Conservation (phyloP, 805 yeast genomes). For the Candida railenensis region DNA sequence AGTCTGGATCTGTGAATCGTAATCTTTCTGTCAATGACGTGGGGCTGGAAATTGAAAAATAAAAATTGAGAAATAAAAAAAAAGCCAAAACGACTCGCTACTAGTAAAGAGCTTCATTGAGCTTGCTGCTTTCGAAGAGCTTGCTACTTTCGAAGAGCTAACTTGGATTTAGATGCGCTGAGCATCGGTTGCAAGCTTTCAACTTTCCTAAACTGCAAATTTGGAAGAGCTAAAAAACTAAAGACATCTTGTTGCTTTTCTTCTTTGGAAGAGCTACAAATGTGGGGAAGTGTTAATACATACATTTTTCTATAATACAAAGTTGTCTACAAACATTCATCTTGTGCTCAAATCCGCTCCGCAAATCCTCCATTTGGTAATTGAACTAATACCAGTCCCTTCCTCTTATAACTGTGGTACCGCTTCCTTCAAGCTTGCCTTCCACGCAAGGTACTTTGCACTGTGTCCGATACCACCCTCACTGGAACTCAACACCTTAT, state of each 20-base stretch:
- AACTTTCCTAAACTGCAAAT: too few relatives aligned
- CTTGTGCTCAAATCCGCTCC: neutral
- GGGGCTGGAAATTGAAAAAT: neutral
- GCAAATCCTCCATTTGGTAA: too few relatives aligned
- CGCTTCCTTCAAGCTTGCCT: constrained; percentile 9
- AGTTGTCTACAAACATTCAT: neutral
- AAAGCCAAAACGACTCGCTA: neutral
- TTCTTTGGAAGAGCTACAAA: neutral
- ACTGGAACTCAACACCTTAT: constrained; percentile 14
- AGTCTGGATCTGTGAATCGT: neutral
- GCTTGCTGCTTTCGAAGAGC: too few relatives aligned
- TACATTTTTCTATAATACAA: neutral
- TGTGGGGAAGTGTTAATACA: neutral
- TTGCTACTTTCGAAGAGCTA: too few relatives aligned
- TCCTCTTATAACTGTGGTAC: neutral
- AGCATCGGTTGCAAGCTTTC: too few relatives aligned
- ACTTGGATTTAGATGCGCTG: too few relatives aligned
- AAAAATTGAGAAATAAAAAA: neutral
- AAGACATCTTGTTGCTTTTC: neutral
- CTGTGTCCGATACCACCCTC: constrained; percentile 61
- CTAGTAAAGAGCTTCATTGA: too few relatives aligned
- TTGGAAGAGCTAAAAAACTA: neutral
- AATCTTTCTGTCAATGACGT: neutral
- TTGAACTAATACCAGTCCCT: too few relatives aligned
- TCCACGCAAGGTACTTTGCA: constrained; percentile 64